A percentile compares a stretch with the other conserved stretches of the same genome.
Evolutionary conservation across 2,329 filamentous ascomycete species (phyloP).

Genomic region (Colletotrichum sp.): DNA sequence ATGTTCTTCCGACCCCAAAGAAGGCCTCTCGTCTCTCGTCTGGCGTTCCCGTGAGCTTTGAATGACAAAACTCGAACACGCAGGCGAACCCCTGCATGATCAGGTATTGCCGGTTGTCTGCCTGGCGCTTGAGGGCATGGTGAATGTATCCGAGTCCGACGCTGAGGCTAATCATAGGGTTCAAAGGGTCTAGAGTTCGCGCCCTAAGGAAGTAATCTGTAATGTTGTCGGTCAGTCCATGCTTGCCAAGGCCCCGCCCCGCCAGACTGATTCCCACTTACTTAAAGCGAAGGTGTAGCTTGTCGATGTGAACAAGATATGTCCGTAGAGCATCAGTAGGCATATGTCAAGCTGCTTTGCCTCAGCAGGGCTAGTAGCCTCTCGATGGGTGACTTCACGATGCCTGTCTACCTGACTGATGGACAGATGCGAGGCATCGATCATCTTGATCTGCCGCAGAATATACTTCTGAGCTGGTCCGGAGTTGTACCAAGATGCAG

Average conservation of each 20-base stretch:
- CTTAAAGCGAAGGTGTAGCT: slow-evolving; percentile 85
- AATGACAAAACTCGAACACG: slow-evolving; percentile 73
- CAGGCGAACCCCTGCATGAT: slow-evolving; percentile 87
- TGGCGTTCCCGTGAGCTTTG: slow-evolving; percentile 46
- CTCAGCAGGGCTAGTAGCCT: slow-evolving; percentile 23
- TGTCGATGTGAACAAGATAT: slow-evolving; percentile 84
- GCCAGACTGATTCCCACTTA: slow-evolving; percentile 36
- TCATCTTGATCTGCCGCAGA: slow-evolving; percentile 86
- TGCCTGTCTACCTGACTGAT: slow-evolving; percentile 5
- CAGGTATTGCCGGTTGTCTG: slow-evolving; percentile 87
- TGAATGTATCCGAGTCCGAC: slow-evolving; percentile 88
- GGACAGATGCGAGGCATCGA: slow-evolving; percentile 67
- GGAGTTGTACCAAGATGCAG: slow-evolving; percentile 77
- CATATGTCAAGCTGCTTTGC: slow-evolving; percentile 71
- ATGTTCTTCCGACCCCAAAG: slow-evolving; percentile 80
- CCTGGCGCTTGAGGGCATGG: slow-evolving; percentile 86
- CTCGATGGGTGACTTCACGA: slow-evolving; percentile 38
- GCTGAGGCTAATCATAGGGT: slow-evolving; percentile 80
- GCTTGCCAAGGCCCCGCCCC: background rate
- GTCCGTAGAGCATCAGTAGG: slow-evolving; percentile 86
- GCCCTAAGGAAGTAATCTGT: slow-evolving; percentile 83
- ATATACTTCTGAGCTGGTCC: slow-evolving; percentile 90
- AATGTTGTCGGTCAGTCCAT: background rate
- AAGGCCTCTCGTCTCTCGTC: slow-evolving; percentile 74
- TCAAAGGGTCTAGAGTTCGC: slow-evolving; percentile 74